A percentile compares a stretch with the other conserved stretches of the same genome.
These are phyloP conservation scores for Ceratobasidium theobromae DNA, from an alignment of 1,284 basidiomycete species.

Conservation along the genomic window DNA sequence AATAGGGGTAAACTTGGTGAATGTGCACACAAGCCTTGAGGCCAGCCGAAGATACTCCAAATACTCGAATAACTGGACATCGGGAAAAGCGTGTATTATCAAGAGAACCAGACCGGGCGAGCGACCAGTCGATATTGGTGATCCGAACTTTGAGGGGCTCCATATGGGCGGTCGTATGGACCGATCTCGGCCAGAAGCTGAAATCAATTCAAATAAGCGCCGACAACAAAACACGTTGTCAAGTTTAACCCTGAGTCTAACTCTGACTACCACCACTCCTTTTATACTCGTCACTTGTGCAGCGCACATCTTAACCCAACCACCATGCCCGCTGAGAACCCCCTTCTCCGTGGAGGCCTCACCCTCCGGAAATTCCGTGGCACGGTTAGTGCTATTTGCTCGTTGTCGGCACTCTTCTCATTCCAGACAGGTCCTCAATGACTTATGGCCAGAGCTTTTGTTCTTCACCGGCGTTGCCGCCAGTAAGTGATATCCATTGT, in stretches of 20 bases:
- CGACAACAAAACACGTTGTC: not conserved
- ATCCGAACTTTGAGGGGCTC: slow-evolving; percentile 41
- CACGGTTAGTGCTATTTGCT: not conserved
- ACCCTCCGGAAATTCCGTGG: slow-evolving; percentile 20
- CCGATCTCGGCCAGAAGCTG: no score
- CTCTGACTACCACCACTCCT: slow-evolving; percentile 5
- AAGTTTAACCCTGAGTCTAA: not conserved
- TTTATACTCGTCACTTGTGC: not conserved
- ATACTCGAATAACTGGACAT: slow-evolving; percentile 84
- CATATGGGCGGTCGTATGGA: no score
- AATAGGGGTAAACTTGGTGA: slow-evolving; percentile 85
- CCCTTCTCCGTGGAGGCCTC: slow-evolving; percentile 3
- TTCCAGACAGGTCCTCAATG: slow-evolving; percentile 12
- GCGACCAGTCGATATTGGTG: slow-evolving; percentile 46
- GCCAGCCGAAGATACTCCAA: slow-evolving; percentile 78
- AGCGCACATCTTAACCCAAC: not conserved
- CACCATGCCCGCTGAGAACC: slow-evolving; percentile 10
- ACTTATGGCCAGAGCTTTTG: slow-evolving; percentile 14
- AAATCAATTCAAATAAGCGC: slow-evolving; percentile 2
- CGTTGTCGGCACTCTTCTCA: not conserved
- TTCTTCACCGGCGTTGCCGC: slow-evolving; percentile 13
- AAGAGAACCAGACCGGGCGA: slow-evolving; percentile 42
- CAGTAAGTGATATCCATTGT: not conserved
- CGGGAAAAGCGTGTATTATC: slow-evolving; percentile 49
- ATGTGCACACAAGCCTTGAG: slow-evolving; percentile 85